These are phyloP conservation scores for Podaxis sp. DNA, from an alignment of 768 basidiomycete species.

Conservation along the genomic window DNA sequence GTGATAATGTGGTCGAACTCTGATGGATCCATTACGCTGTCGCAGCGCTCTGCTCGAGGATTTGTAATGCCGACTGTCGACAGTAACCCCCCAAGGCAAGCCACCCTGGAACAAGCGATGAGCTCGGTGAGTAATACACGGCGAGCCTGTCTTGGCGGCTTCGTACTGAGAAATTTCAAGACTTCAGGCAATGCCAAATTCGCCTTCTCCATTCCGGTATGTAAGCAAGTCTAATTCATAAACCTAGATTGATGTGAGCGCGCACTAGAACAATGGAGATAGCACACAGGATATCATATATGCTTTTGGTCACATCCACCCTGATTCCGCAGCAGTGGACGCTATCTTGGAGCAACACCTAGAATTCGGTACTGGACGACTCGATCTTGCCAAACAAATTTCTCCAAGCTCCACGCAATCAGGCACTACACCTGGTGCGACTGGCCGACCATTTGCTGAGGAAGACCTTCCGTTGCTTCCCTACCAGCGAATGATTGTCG, in stretches of 20 bases:
- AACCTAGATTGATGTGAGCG: not conserved
- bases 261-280: constrained; percentile 40
- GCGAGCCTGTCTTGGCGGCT: not conserved
- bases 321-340: constrained; percentile 42
- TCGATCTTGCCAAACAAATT: constrained; percentile 49
- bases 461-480: constrained; percentile 39
- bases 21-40: constrained; percentile 62
- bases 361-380: constrained; percentile 36
- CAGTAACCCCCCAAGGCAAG: constrained; percentile 49
- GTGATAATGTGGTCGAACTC: constrained; percentile 73
- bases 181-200: constrained; percentile 42
- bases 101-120: constrained; percentile 36
- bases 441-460: not conserved
- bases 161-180: constrained; percentile 26
- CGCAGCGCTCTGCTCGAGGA: constrained; percentile 55
- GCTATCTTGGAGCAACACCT: constrained; percentile 50
- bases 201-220: constrained; percentile 51
- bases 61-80: constrained; percentile 61
- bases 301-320: constrained; percentile 53
- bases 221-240: constrained; percentile 20
- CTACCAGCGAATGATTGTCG: constrained; percentile 51
- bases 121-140: constrained; percentile 35
- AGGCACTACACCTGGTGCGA: constrained; percentile 20
- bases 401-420: constrained; percentile 14
- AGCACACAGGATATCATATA: constrained; percentile 52